These are phyloP conservation scores for Pseudozyma thailandica DNA, from an alignment of 1,284 basidiomycete genomes.

Conservation along the genomic window DNA sequence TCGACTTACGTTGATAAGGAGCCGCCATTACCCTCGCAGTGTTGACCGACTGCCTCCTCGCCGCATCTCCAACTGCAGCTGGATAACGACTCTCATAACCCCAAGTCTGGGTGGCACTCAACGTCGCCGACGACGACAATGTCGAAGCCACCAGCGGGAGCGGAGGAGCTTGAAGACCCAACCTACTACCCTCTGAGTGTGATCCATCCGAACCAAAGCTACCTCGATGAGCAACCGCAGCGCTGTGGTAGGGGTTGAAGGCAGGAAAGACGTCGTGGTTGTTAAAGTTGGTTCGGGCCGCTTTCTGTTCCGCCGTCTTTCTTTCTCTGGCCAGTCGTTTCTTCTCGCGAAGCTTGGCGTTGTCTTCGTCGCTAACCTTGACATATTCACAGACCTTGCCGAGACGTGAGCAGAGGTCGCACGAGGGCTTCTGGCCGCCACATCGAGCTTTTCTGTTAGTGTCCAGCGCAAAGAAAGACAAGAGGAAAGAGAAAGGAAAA, in stretches of 20 bases:
- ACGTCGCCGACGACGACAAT: neutral
- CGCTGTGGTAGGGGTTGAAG: conserved; percentile 22
- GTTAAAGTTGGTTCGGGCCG: conserved; percentile 16
- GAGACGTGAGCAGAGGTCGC: conserved; percentile 21
- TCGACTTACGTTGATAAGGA: too few species aligned
- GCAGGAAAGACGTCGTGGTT: conserved; percentile 23
- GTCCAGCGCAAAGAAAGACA: neutral
- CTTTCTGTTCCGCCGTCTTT: conserved; percentile 15
- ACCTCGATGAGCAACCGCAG: neutral
- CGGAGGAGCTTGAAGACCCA: conserved; percentile 6
- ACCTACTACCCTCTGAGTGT: too few species aligned
- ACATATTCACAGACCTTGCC: conserved; percentile 17
- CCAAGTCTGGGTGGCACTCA: neutral
- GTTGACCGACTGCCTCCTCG: too few species aligned
- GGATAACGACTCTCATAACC: conserved; percentile 6
- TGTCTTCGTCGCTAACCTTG: conserved; percentile 26
- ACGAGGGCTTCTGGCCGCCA: conserved; percentile 24
- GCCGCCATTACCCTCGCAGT: too few species aligned
- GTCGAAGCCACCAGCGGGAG: neutral
- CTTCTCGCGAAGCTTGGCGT: conserved; percentile 25
- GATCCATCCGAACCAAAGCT: conserved; percentile 6
- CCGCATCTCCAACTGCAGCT: too few species aligned
- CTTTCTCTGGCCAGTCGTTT: conserved; percentile 14
- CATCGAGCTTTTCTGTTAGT: conserved; percentile 27
- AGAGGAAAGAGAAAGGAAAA: neutral